Conservation (phyloP, 768 basidiomycete genomes). For the Trametes elegans region DNA sequence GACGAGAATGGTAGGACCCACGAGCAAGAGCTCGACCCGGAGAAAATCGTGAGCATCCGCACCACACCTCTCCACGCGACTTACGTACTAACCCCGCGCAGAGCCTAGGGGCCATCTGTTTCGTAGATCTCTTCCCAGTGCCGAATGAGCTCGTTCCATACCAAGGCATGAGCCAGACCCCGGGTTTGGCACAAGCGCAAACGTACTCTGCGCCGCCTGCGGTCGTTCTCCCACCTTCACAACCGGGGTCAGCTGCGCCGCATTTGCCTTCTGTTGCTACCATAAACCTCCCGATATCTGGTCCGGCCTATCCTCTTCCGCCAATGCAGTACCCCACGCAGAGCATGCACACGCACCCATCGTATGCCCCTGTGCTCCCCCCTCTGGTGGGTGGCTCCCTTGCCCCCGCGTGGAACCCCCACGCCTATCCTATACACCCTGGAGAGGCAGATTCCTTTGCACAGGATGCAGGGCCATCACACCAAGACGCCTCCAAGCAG, state of each 20-base stretch:
- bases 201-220: neutral
- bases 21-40: neutral
- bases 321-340: no score
- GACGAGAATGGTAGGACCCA: neutral
- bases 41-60: neutral
- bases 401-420: no score
- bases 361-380: no score
- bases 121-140: slow-evolving; percentile 74
- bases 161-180: neutral
- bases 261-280: no score
- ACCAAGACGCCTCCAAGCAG: neutral
- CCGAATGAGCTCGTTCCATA: slow-evolving; percentile 11
- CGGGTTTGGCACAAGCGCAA: neutral
- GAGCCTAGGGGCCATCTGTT: slow-evolving; percentile 61
- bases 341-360: no score
- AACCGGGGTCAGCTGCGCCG: no score
- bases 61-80: neutral
- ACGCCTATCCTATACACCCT: no score
- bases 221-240: neutral
- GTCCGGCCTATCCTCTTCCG: no score
- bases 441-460: neutral
- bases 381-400: no score
- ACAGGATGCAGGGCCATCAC: neutral
- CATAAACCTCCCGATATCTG: no score
- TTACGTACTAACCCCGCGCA: neutral